Base-by-base conservation (phyloP, 352 stramenopile genomes). In the Phytophthora pseudosyringae region DNA sequence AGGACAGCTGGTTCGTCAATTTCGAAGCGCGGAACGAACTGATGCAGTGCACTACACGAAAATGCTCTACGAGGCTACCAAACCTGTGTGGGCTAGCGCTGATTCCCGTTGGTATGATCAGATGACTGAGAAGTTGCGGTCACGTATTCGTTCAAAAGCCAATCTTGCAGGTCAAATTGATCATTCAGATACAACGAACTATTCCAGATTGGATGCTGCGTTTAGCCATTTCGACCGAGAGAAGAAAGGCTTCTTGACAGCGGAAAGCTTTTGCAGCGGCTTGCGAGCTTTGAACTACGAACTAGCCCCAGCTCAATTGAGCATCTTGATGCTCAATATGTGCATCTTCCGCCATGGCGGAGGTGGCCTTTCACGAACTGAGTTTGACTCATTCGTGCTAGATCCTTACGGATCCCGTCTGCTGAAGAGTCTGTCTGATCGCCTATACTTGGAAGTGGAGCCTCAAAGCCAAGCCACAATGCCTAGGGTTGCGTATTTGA, bases 301-400 rank as follows among this genome's bases (percentile, higher is more conserved):
- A 1, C 12, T 83, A 28, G 64, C 65, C 3, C 56, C 28, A 7
- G 55, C 70, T 1, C 80, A 92, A 60, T 39, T 85, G 5, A 45
- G 67, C 5, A 32, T 59, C 5, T 54, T 94, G 13, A 62, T 90
- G 41, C 35, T 46, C 1, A 59, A 47, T 9, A 76, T 88, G 15
- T 69, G 67, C 13, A 61, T 90, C 6, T 90, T 90, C 28, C 65
- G 69, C 28, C 76, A 85, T 25, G 61, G 29, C 15, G 75, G 59
- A 13, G 54, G 40, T 5, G 69, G 69, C 0, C 26, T 93, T 9
- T 93, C 86, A 15, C 75, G 86, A 38, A 88, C 85, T 53, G 86
- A 94, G 52, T 94, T 94, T 51, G 86, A 94, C 61, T 74, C 83
- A 0, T 94, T 93, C 57, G 80, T 88, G 26, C 36, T 94, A 25